Conservation (phyloP, 2,329 filamentous ascomycete species). For the Passalora sequoiae region DNA sequence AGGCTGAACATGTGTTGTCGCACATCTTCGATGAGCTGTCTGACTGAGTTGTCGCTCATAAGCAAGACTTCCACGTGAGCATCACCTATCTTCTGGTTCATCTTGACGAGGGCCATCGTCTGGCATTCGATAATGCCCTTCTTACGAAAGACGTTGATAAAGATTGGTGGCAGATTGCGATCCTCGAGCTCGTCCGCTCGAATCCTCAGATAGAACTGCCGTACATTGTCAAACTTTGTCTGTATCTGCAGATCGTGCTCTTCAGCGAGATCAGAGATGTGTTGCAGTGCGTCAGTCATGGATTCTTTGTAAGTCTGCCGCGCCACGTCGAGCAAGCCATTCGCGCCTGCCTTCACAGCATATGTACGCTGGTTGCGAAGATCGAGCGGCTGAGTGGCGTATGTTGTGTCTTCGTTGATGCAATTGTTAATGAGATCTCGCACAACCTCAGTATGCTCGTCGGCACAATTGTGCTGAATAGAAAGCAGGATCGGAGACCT, state of each 20-base stretch:
- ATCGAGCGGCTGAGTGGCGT: conserved; percentile 73
- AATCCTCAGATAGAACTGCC: conserved; percentile 75
- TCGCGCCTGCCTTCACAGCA: conserved; percentile 80
- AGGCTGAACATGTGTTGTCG: conserved; percentile 64
- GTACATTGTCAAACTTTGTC: conserved; percentile 68
- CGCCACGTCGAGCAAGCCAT: conserved; percentile 81
- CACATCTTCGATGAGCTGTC: conserved; percentile 67
- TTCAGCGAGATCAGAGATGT: conserved; percentile 61
- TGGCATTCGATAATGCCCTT: conserved; percentile 80
- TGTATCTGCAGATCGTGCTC: conserved; percentile 57
- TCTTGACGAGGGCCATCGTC: conserved; percentile 75
- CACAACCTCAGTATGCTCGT: conserved; percentile 57
- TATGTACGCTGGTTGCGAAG: conserved; percentile 85
- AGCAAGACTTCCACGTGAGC: conserved; percentile 78
- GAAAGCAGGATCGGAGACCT: conserved; percentile 60
- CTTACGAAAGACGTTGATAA: conserved; percentile 72
- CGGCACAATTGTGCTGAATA: conserved; percentile 64
- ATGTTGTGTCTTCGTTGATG: conserved; percentile 77
- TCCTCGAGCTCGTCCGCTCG: conserved; percentile 58
- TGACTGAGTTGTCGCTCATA: conserved; percentile 70
- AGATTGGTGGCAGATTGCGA: conserved; percentile 56
- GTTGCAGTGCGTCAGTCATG: conserved; percentile 68
- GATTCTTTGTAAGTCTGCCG: conserved; percentile 86
- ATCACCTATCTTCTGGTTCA: conserved; percentile 68
- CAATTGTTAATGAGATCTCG: conserved; percentile 60